Evolutionary conservation across 1,284 basidiomycete species (phyloP), one percentile per base, ranked within the genome.

Genomic region (Heliocybe sulcata): DNA sequence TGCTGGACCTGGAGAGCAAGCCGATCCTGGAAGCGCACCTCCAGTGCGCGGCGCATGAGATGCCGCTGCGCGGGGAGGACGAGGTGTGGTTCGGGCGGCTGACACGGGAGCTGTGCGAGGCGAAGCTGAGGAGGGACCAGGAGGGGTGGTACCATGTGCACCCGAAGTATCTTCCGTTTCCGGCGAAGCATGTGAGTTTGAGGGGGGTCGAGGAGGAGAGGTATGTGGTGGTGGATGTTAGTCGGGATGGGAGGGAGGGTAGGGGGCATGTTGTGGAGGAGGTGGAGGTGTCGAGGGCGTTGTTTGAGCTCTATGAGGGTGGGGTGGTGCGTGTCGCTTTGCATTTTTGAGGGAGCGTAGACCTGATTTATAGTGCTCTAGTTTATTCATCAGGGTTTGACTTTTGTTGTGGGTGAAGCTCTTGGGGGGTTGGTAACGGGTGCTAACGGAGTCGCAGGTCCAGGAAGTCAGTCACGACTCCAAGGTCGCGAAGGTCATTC

Each of bases 1-100:
- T 83, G 16, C 65, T 96, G 33, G 89, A 96, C 65, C 69, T 91
- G 3, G 81, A 87, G 12, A 94, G 83, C 66, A 82, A 85, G 58
- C 74, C 90, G 26, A 76, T 95, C 25, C 71, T 94, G 1, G 92
- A 94, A 72, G 85, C 83, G 1, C 93, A 95, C 66, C 70, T 96
- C 6, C 92, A 94, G 67, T 96, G 94, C 63, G 94, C 93, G 3
- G 90, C 84, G 0, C 76, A 86, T 56, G 93, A 96, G 68, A 89
- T 96, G 82, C 93, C 93, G 0, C 64, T 95, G 33, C 81, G 80
- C 12, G 59, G 69, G 0, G 81, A 82, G 22, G 93, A 96, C 60
- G 72, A 75, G 47, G 64, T 68, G 25, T 96, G 87, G 69, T 96
- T 95, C 65, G 93, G 91, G 4, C 74, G 74, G 29, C 65, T 69